A percentile compares a stretch with the other conserved stretches of the same genome.
phyloP scores from a whole-genome alignment of 2,329 filamentous ascomycete species.

The Colletotrichum viniferum region DNA sequence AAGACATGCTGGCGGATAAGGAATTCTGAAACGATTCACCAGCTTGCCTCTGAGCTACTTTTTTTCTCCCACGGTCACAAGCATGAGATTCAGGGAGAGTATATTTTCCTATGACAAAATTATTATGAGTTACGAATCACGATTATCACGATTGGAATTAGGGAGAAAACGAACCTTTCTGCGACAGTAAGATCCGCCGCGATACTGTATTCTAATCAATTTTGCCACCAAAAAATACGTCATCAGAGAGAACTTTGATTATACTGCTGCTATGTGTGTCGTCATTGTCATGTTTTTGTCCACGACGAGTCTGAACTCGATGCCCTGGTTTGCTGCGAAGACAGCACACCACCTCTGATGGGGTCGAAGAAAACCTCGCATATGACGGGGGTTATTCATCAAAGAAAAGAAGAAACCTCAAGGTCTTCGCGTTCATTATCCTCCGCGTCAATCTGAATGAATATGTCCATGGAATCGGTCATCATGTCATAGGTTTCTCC shows the following conservation, averaged over 20 bases:
- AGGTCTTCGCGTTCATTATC: constrained; percentile 42
- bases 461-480: constrained; percentile 55
- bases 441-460: constrained; percentile 70
- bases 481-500: constrained; percentile 49
- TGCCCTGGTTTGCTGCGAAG: constrained; percentile 53
- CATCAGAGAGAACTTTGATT: neutral
- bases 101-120: constrained; percentile 7
- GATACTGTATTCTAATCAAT: neutral
- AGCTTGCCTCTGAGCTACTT: neutral
- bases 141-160: neutral
- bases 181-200: neutral
- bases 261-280: constrained; percentile 56
- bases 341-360: constrained; percentile 56
- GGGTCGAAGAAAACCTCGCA: constrained; percentile 67
- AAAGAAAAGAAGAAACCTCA: neutral
- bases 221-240: neutral
- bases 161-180: neutral
- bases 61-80: neutral
- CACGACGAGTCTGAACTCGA: constrained; percentile 66
- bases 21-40: constrained; percentile 26
- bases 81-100: neutral
- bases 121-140: constrained; percentile 16
- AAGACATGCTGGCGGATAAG: constrained; percentile 57
- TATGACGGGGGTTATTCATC: constrained; percentile 71
- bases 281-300: constrained; percentile 64